Conservation (phyloP, 345 rosid genomes). For the Hevea brasiliensis region DNA sequence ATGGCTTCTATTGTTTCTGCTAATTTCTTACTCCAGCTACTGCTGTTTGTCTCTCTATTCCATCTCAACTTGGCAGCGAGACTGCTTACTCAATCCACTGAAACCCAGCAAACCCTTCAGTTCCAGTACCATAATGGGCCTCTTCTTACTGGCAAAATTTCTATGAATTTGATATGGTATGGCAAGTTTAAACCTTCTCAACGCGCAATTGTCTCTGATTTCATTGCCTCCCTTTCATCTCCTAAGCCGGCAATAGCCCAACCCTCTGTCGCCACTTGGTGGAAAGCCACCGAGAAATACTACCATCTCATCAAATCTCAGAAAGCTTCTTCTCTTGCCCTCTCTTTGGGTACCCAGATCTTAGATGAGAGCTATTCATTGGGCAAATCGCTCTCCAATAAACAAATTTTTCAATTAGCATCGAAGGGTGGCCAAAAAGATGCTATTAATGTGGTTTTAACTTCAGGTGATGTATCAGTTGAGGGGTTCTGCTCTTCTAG, state of each 20-base stretch:
- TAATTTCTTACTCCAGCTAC: not conserved
- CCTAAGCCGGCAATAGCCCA: not conserved
- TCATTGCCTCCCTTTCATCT: constrained; percentile 19
- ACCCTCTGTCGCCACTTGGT: constrained; percentile 27
- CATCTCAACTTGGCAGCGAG: constrained; percentile 16
- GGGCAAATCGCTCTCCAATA: constrained; percentile 26
- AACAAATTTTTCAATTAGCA: constrained; percentile 25
- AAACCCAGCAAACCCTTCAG: constrained; percentile 6
- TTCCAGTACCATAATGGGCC: constrained; percentile 33
- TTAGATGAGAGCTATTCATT: constrained; percentile 22
- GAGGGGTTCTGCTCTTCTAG: constrained; percentile 30
- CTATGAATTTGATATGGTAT: constrained; percentile 30
- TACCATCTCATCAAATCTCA: constrained; percentile 16
- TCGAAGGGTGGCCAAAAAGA: constrained; percentile 17
- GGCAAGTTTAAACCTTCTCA: constrained; percentile 30
- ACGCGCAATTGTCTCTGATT: constrained; percentile 31
- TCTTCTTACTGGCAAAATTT: constrained; percentile 22
- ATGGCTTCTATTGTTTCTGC: constrained; percentile 16
- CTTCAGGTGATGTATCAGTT: constrained; percentile 23
- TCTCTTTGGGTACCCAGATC: constrained; percentile 18
- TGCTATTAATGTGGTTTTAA: constrained; percentile 30
- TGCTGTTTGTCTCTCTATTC: constrained; percentile 7
- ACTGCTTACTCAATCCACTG: not conserved
- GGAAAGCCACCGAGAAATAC: constrained; percentile 25
- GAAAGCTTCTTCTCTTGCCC: constrained; percentile 8